phyloP scores from a whole-genome alignment of 2,329 filamentous ascomycete species.

The Coniella lustricola region DNA sequence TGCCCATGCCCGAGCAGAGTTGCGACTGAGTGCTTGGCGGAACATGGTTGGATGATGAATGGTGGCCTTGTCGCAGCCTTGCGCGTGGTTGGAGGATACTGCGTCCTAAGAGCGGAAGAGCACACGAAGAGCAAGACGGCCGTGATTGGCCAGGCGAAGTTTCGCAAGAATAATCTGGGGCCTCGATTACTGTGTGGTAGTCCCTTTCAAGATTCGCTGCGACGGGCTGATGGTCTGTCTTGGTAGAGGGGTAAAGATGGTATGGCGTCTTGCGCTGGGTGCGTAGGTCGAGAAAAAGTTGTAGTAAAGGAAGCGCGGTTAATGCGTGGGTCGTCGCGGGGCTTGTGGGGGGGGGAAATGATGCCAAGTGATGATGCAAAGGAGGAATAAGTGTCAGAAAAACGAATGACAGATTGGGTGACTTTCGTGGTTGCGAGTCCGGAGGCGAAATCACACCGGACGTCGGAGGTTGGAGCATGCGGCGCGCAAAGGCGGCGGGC shows the following conservation, averaged over 20 bases:
- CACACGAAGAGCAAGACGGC: neutral
- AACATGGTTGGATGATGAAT: neutral
- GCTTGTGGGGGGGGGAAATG: too few species aligned
- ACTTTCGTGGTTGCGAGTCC: neutral
- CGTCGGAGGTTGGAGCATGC: neutral
- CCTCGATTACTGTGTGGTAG: too few species aligned
- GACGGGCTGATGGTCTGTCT: too few species aligned
- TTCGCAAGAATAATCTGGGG: neutral
- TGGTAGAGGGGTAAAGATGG: too few species aligned
- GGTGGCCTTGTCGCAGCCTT: too few species aligned
- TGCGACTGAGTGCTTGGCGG: constrained; percentile 10
- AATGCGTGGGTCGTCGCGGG: too few species aligned
- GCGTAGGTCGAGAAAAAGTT: neutral
- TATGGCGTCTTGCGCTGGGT: too few species aligned
- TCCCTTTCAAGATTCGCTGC: too few species aligned
- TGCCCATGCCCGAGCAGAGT: constrained; percentile 8
- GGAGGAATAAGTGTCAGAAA: too few species aligned
- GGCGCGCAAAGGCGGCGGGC: neutral
- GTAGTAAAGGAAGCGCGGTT: too few species aligned
- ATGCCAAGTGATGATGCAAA: too few species aligned
- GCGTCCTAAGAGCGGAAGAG: neutral
- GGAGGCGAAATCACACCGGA: neutral
- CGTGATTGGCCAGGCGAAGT: neutral
- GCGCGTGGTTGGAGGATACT: neutral
- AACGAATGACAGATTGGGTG: too few species aligned